Conservation (phyloP, 2,329 filamentous ascomycete species). For the Calcarisporium arbuscula region DNA sequence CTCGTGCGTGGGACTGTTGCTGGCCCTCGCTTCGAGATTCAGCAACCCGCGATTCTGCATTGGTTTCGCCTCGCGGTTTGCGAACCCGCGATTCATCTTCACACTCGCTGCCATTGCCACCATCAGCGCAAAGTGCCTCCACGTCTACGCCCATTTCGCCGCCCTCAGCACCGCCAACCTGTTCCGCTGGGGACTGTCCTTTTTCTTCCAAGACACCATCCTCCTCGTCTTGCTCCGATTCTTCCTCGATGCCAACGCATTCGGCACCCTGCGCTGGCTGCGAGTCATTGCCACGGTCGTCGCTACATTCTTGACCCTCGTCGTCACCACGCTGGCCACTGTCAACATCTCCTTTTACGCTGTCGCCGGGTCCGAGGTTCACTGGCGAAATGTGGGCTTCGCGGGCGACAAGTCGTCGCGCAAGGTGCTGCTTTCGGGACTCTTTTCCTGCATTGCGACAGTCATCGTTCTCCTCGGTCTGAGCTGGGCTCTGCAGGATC, state of each 20-base stretch:
- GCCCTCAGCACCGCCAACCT: constrained; percentile 23
- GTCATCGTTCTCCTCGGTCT: constrained; percentile 11
- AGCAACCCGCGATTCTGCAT: too few species aligned
- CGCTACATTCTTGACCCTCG: constrained; percentile 16
- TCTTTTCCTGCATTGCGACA: constrained; percentile 17
- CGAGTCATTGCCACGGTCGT: constrained; percentile 10
- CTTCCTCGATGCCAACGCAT: constrained; percentile 18
- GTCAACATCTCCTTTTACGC: constrained; percentile 19
- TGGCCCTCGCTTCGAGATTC: too few species aligned
- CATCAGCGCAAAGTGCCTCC: constrained; percentile 23
- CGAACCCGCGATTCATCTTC: constrained; percentile 25
- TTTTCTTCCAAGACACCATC: constrained; percentile 26
- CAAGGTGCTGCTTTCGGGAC: constrained; percentile 21
- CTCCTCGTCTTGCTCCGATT: constrained; percentile 25
- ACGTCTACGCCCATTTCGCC: constrained; percentile 24
- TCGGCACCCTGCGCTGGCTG: constrained; percentile 14
- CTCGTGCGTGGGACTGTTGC: too few species aligned
- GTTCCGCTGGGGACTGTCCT: constrained; percentile 25
- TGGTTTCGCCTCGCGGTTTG: constrained; percentile 17
- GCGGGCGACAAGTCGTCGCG: constrained; percentile 22
- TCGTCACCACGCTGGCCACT: constrained; percentile 8
- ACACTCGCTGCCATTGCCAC: constrained; percentile 22
- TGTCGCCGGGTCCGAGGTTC: constrained; percentile 24
- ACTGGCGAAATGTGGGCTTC: constrained; percentile 25
- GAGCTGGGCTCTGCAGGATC: constrained; percentile 20